phyloP scores from a whole-genome alignment of 768 basidiomycete genomes.

The Steccherinum ochraceum region DNA sequence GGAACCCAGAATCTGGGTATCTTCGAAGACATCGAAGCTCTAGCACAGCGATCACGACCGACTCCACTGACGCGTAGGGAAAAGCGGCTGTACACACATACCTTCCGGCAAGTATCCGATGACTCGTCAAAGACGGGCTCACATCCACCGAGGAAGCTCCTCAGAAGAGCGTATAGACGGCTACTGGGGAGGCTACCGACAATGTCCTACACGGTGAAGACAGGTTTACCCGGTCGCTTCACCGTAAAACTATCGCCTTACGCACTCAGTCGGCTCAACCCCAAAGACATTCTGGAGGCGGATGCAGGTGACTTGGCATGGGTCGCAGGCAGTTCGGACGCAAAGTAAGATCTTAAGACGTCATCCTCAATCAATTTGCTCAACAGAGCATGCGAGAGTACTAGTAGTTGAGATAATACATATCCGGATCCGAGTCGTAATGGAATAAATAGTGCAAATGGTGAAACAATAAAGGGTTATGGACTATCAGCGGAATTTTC shows the following conservation, averaged over 20 bases:
- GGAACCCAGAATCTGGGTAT: slow-evolving; percentile 38
- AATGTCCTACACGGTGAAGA: slow-evolving; percentile 30
- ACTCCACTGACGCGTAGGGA: slow-evolving; percentile 9
- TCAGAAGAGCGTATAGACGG: slow-evolving; percentile 48
- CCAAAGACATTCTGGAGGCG: slow-evolving; percentile 3
- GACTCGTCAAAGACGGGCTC: slow-evolving; percentile 2
- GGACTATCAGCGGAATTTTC: slow-evolving; percentile 32
- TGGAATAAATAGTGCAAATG: slow-evolving; percentile 14
- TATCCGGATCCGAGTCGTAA: too few species aligned
- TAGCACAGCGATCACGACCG: slow-evolving; percentile 39
- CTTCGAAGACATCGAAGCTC: slow-evolving; percentile 37
- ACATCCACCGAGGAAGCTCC: slow-evolving; percentile 18
- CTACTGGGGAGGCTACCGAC: slow-evolving; percentile 59
- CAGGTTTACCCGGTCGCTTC: background rate
- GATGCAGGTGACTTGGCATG: background rate
- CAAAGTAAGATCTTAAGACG: too few species aligned
- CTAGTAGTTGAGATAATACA: too few species aligned
- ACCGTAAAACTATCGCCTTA: slow-evolving; percentile 7
- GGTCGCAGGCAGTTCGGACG: too few species aligned
- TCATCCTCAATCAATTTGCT: too few species aligned
- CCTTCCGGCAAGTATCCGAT: background rate
- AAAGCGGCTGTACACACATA: background rate
- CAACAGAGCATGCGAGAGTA: too few species aligned
- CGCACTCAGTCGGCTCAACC: slow-evolving; percentile 25
- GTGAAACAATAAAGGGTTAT: slow-evolving; percentile 13